Percentiles rank a stretch among this genome's conserved stretches.
These are phyloP conservation scores for Maudiozyma barnettii DNA, from an alignment of 805 yeast species.

Conservation along the genomic window DNA sequence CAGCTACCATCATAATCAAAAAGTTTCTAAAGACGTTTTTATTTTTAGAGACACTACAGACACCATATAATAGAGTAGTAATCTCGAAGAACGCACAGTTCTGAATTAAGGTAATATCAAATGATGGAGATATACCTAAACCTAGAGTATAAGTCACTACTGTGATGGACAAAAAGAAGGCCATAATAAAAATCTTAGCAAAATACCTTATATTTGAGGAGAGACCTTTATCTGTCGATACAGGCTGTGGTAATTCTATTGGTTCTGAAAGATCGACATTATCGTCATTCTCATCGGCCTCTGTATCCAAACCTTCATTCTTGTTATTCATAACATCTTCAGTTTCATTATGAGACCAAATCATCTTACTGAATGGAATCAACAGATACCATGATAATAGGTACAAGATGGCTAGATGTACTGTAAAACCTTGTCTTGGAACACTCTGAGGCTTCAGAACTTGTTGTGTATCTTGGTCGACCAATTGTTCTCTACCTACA, in stretches of 20 bases:
- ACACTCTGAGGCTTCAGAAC: constrained; percentile 1
- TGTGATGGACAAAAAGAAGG: constrained; percentile 14
- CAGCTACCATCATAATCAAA: constrained; percentile 21
- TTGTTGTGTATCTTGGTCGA: constrained; percentile 4
- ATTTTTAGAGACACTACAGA: constrained; percentile 21
- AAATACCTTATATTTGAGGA: constrained; percentile 3
- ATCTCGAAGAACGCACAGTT: constrained; percentile 28
- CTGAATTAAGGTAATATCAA: constrained; percentile 26
- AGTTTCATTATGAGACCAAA: constrained; percentile 8
- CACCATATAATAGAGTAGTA: constrained; percentile 24
- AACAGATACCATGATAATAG: constrained; percentile 20
- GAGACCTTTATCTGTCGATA: neutral
- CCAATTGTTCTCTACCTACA: constrained; percentile 4
- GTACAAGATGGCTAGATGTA: constrained; percentile 19
- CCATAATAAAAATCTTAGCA: constrained; percentile 12
- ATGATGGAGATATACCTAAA: constrained; percentile 24
- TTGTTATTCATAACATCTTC: neutral
- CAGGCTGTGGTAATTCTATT: neutral
- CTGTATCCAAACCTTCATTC: too few species aligned
- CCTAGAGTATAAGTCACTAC: constrained; percentile 18
- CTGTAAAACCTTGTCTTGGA: neutral
- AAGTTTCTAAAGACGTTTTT: constrained; percentile 21
- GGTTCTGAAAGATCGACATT: neutral
- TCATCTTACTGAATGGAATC: constrained; percentile 13
- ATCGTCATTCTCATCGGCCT: neutral